Evolutionary conservation across 1,284 basidiomycete genomes (phyloP).

Genomic region (Cryptococcus maquisensis): DNA sequence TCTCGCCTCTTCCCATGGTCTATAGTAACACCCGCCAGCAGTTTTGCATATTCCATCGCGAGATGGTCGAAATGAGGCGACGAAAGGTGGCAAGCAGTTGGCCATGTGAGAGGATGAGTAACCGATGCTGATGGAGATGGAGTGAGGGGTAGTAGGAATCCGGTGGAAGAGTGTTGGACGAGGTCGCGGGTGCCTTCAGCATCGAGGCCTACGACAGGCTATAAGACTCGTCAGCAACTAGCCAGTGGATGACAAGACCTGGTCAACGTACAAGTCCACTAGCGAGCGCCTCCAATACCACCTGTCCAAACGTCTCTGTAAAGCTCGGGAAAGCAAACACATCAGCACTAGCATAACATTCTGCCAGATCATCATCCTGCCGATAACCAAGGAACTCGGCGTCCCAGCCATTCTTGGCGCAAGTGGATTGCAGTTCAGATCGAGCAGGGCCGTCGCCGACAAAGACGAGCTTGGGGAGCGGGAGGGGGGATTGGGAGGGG

Average conservation of each 20-base stretch:
- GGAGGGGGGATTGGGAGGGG: constrained; percentile 1
- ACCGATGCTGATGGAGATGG: constrained; percentile 3
- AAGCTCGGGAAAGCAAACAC: constrained; percentile 56
- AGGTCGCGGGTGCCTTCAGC: constrained; percentile 59
- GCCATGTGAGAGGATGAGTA: constrained; percentile 23
- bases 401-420: constrained; percentile 49
- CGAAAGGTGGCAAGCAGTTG: constrained; percentile 39
- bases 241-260: not conserved
- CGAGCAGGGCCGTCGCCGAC: constrained; percentile 58
- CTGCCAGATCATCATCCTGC: constrained; percentile 48
- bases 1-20: constrained; percentile 43
- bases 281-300: constrained; percentile 57
- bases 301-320: constrained; percentile 58
- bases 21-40: constrained; percentile 46
- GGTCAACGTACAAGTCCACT: constrained; percentile 48
- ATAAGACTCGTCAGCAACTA: not conserved
- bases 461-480: constrained; percentile 53
- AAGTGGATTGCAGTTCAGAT: constrained; percentile 51
- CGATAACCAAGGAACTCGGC: constrained; percentile 56
- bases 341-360: constrained; percentile 55
- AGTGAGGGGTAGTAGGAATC: constrained; percentile 49
- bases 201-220: constrained; percentile 56
- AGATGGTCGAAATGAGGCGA: constrained; percentile 44
- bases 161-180: constrained; percentile 52
- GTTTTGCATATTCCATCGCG: constrained; percentile 50